phyloP scores from a whole-genome alignment of 345 rosid genomes.

The Brassica nigra region DNA sequence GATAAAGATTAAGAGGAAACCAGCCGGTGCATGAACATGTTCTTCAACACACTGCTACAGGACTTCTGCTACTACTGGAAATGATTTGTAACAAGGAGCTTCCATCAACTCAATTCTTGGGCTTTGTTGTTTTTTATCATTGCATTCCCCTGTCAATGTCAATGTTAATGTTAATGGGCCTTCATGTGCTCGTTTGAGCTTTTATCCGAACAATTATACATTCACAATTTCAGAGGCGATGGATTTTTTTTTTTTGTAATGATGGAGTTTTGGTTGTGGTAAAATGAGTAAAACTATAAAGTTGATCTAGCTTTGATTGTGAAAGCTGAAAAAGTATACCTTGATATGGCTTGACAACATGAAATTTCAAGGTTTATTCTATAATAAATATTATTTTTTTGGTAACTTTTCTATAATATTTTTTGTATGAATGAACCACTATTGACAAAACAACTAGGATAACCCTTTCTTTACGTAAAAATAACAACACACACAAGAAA shows the following conservation, averaged over 20 bases:
- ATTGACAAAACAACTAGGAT: not conserved
- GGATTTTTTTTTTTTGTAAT: not conserved
- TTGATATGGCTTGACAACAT: not conserved
- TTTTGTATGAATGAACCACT: not conserved
- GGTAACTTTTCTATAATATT: not conserved
- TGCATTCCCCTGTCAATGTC: not conserved
- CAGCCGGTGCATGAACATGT: not conserved
- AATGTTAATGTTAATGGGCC: conserved; percentile 10
- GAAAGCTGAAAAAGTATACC: not conserved
- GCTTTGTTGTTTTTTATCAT: not conserved
- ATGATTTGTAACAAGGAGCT: not conserved
- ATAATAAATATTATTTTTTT: not conserved
- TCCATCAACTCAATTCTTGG: not conserved
- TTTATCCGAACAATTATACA: not conserved
- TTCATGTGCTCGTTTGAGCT: not conserved
- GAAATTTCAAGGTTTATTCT: not conserved
- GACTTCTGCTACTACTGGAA: not conserved
- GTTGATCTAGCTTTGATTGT: not conserved
- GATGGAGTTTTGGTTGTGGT: not conserved
- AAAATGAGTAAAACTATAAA: not conserved
- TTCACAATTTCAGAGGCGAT: not conserved
- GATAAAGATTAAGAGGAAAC: not conserved
- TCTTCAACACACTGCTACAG: not conserved
- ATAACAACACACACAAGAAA: not conserved
- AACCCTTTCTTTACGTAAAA: not conserved